These are phyloP conservation scores for Chytriomyces confervae DNA, from an alignment of 192 early-diverging fungal species.

Conservation along the genomic window DNA sequence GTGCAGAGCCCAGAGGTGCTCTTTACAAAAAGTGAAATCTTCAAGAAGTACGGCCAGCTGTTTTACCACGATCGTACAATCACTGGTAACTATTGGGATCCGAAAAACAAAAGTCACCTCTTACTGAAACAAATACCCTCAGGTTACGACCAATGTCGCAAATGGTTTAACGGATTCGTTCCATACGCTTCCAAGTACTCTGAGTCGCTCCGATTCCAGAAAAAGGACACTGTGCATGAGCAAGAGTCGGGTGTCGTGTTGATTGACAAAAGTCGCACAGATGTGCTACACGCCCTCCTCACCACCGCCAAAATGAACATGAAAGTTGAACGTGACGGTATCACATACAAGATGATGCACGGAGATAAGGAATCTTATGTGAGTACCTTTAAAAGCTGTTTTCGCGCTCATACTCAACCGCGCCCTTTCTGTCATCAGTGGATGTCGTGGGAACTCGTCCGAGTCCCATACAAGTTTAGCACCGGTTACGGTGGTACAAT, in stretches of 20 bases:
- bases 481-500: slow-evolving; percentile 60
- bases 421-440: slow-evolving; percentile 18
- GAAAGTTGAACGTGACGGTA: slow-evolving; percentile 23
- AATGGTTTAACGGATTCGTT: slow-evolving; percentile 62
- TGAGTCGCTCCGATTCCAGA: slow-evolving; percentile 51
- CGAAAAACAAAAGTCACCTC: slow-evolving; percentile 30
- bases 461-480: slow-evolving; percentile 62
- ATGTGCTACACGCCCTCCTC: slow-evolving; percentile 55
- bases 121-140: slow-evolving; percentile 46
- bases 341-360: slow-evolving; percentile 29
- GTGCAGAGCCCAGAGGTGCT: slow-evolving; percentile 62
- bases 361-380: slow-evolving; percentile 21
- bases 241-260: slow-evolving; percentile 71
- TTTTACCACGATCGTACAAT: slow-evolving; percentile 64
- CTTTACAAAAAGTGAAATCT: slow-evolving; percentile 49
- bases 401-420: not conserved
- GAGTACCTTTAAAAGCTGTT: not conserved
- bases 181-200: slow-evolving; percentile 55
- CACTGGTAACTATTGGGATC: slow-evolving; percentile 32
- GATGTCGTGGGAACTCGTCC: slow-evolving; percentile 64
- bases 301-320: slow-evolving; percentile 61
- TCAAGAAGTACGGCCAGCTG: slow-evolving; percentile 53
- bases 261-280: slow-evolving; percentile 60
- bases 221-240: slow-evolving; percentile 55
- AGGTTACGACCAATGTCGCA: slow-evolving; percentile 49